Percentiles rank a stretch among this genome's conserved stretches.
These are phyloP conservation scores for Yamadazyma aaseri DNA, from an alignment of 1,139 yeast genomes.

Conservation along the genomic window DNA sequence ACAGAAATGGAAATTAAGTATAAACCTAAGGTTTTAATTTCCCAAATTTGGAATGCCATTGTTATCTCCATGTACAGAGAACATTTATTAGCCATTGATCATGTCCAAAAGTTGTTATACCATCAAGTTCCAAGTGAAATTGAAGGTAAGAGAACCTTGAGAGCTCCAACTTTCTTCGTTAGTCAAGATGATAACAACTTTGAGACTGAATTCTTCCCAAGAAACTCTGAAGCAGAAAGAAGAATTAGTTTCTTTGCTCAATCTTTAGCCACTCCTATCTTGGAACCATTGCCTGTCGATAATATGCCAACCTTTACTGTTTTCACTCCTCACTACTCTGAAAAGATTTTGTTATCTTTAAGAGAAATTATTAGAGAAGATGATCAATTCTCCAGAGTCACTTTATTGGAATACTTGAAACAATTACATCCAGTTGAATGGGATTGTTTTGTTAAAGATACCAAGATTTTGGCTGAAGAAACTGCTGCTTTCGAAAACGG, in stretches of 20 bases:
- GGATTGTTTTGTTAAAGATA: constrained; percentile 98
- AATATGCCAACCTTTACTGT: constrained; percentile 99
- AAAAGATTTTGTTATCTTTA: constrained; percentile 89
- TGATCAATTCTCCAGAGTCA: constrained; percentile 96
- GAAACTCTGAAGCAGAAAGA: constrained; percentile 97
- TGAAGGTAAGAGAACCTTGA: constrained; percentile 96
- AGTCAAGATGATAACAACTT: constrained; percentile 96
- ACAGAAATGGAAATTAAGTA: constrained; percentile 99
- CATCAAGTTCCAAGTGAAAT: constrained; percentile 97
- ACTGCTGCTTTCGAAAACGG: constrained; percentile 82
- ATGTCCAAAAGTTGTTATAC: constrained; percentile 92
- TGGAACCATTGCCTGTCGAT: constrained; percentile 97
- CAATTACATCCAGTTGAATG: constrained; percentile 98
- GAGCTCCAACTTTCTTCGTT: constrained; percentile 98
- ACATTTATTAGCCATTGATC: constrained; percentile 95
- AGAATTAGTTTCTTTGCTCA: constrained; percentile 99
- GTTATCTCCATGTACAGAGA: constrained; percentile 98
- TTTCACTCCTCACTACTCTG: constrained; percentile 96
- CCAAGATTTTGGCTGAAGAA: constrained; percentile 97
- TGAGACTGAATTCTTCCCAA: constrained; percentile 94
- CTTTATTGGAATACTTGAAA: constrained; percentile 91
- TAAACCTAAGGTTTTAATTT: constrained; percentile 95
- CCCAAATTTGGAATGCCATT: constrained; percentile 98
- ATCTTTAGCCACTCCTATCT: constrained; percentile 96
- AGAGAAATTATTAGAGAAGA: constrained; percentile 98